Evolutionary conservation across 768 basidiomycete genomes (phyloP), one percentile per base, ranked within the genome.

Genomic region (Pisolithus tinctorius): DNA sequence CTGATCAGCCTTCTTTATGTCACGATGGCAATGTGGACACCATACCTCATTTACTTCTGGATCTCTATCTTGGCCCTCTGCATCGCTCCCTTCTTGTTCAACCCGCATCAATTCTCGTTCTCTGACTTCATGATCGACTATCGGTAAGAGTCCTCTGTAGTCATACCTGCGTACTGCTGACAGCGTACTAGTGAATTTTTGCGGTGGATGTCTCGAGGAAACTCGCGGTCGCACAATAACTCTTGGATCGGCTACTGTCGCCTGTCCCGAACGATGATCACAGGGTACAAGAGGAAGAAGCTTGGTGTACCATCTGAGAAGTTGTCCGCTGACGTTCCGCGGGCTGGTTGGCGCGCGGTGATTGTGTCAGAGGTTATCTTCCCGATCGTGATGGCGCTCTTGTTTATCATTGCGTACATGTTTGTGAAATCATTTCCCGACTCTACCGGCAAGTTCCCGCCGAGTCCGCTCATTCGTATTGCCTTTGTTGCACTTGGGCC

Each of bases 181-280:
- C 26, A 23, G 8, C 3, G 42, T 48, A 70, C 62, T 64, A 91
- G 95, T 60, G 95, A 98, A 73, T 98, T 93, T 74, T 73, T 99
- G 57, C 82, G 96, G 56, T 99, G 96, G 96, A 98, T 99, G 94
- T 94, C 86, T 31, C 83, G 96, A 47, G 96, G 96, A 49, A 99
- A 99, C 73, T 97, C 96, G 37, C 80, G 93, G 30, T 92, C 93
- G 20, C 96, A 99, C 69, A 88, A 81, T 61, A 99, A 97, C 68
- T 96, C 95, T 4, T 99, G 96, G 96, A 95, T 98, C 58, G 95
- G 96, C 0, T 99, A 98, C 69, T 99, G 96, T 67, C 90, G 96
- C 48, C 75, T 99, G 43, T 93, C 93, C n/a, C 79, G 96, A 47
- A 99, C 96, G 16, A 88, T 92, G 82, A 95, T 99, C 64, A 99